A percentile compares a stretch with the other conserved stretches of the same genome.
phyloP scores from a whole-genome alignment of 2,329 filamentous ascomycete species.

The Fusarium acutatum region DNA sequence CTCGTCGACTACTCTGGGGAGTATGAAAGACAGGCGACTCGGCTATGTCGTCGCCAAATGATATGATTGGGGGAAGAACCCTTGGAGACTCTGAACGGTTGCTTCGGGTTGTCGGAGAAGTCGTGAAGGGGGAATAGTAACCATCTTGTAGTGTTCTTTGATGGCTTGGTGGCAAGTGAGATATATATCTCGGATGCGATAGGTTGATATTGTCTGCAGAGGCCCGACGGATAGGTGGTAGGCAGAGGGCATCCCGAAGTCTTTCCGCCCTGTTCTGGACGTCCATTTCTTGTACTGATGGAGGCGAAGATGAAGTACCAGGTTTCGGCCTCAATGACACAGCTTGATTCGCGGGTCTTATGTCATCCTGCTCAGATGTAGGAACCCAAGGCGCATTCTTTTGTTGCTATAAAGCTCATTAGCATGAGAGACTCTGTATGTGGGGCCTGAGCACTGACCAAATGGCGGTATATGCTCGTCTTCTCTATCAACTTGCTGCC shows the following conservation, averaged over 20 bases:
- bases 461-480: neutral
- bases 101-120: neutral
- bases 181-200: neutral
- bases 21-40: neutral
- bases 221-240: neutral
- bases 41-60: neutral
- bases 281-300: neutral
- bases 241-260: neutral
- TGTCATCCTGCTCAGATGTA: neutral
- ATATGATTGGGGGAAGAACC: neutral
- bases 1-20: neutral
- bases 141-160: neutral
- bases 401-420: neutral
- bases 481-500: neutral
- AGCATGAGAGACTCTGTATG: neutral
- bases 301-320: neutral
- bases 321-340: neutral
- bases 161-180: neutral
- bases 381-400: neutral
- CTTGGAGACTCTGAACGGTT: neutral
- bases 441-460: neutral
- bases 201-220: neutral
- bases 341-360: neutral
- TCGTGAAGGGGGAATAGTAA: neutral
- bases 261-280: neutral